A percentile compares a stretch with the other conserved stretches of the same genome.
Conservation (phyloP, 495 filamentous ascomycete genomes). For the Aspergillus incahuasiensis region DNA sequence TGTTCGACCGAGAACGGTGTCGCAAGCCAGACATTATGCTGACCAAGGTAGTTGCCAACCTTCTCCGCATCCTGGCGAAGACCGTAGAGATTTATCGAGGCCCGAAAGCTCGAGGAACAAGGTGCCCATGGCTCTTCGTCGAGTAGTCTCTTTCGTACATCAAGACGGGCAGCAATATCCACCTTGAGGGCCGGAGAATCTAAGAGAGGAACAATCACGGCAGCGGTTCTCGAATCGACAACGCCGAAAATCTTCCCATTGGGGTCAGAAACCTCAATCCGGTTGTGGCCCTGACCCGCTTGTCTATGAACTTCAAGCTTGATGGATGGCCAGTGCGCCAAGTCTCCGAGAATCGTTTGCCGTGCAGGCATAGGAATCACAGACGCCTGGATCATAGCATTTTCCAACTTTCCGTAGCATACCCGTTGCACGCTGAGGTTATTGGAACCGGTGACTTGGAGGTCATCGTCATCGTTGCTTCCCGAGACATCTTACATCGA, state of each 20-base stretch:
- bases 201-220: conserved; percentile 64
- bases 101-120: conserved; percentile 46
- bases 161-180: conserved; percentile 62
- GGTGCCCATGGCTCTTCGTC: conserved; percentile 54
- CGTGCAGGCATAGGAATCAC: conserved; percentile 60
- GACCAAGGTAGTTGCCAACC: conserved; percentile 62
- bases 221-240: conserved; percentile 65
- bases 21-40: conserved; percentile 60
- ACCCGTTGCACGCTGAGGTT: conserved; percentile 57
- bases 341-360: conserved; percentile 41
- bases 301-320: conserved; percentile 61
- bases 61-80: conserved; percentile 56
- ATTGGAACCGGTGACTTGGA: conserved; percentile 40
- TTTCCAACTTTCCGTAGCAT: conserved; percentile 78
- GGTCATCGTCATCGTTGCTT: conserved; percentile 38
- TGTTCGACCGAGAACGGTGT: conserved; percentile 58
- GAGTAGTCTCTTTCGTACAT: conserved; percentile 50
- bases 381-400: conserved; percentile 62
- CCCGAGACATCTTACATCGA: conserved; percentile 16
- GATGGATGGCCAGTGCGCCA: conserved; percentile 60
- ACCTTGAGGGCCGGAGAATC: conserved; percentile 57
- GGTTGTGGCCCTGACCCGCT: conserved; percentile 45
- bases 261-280: conserved; percentile 67
- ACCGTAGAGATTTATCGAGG: conserved; percentile 76
- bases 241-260: conserved; percentile 65